Evolutionary conservation across 2,329 filamentous ascomycete species (phyloP).

Genomic region (Aspergillus fijiensis): DNA sequence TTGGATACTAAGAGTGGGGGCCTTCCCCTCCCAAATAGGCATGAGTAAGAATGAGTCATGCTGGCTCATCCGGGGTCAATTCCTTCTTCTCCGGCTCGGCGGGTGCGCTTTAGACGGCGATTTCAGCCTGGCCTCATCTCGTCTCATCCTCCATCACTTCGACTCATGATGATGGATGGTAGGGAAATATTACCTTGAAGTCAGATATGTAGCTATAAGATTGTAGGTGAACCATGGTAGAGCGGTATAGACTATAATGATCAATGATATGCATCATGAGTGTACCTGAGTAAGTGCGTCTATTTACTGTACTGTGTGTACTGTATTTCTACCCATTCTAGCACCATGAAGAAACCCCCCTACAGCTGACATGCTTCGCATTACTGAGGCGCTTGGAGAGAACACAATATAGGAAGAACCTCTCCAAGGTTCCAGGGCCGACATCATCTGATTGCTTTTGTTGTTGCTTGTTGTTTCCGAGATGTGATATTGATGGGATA

Average conservation of each 20-base stretch:
- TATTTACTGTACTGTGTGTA: background rate
- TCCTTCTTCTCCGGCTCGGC: background rate
- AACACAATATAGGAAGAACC: constrained; percentile 14
- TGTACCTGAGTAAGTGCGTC: background rate
- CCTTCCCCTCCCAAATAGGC: background rate
- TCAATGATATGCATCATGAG: background rate
- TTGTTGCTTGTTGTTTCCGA: background rate
- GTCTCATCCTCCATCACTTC: background rate
- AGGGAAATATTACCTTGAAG: background rate
- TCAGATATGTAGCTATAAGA: background rate
- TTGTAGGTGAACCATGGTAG: background rate
- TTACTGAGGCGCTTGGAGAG: constrained; percentile 20
- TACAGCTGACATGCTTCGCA: constrained; percentile 16
- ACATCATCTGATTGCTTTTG: constrained; percentile 17
- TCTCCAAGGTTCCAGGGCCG: constrained; percentile 18
- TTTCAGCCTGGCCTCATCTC: background rate
- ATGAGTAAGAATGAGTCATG: constrained; percentile 12
- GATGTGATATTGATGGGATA: background rate
- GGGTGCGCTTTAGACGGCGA: background rate
- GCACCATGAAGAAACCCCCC: constrained; percentile 16
- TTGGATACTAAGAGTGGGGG: background rate
- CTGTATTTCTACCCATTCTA: background rate
- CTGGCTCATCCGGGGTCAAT: background rate
- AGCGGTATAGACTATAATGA: background rate
- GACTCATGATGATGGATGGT: background rate